Base-by-base conservation (phyloP, 352 stramenopile species). In the Thraustochytrium sp. region DNA sequence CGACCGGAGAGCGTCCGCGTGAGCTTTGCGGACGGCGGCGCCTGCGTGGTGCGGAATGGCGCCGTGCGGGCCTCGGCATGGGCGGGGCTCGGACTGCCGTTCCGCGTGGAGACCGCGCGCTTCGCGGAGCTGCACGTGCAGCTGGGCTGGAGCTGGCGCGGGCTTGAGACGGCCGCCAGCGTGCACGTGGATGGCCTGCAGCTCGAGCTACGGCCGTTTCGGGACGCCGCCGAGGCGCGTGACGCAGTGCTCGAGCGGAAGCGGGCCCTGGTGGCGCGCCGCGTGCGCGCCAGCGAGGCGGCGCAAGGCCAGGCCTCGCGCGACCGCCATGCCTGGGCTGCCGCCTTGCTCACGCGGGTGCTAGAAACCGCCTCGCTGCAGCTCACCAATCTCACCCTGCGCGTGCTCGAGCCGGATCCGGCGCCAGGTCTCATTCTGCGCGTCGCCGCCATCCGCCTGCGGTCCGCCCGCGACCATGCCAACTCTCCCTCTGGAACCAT, bases 111-210 rank as follows among this genome's bases (percentile, higher is more conserved):
- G 34, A 62, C n/a, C 34, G 65, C 65, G 23, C 13, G 26, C 11
- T 62, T 77, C 37, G 65, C 40, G 65, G 65, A 77, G 42, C 65
- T 77, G 18, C 49, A n/a, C 49, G 64, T 77, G 29, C 23, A 31
- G 13, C 16, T 77, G 18, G 65, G 49, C 42, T 77, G 65, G 65
- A 77, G 65, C 49, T 77, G 65, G 65, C 29, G 42, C 40, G 49
- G 49, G 11, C 34, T 77, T 2, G 49, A 55, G 49, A 62, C 65
- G 31, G 26, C 13, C 18, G 65, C 65, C 13, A 62, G 42, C 34
- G 21, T 77, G 0, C 49, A 62, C 49, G 65, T 77, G 13, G 42
- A 62, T 75, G 40, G 65, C 42, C 42, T 77, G 0, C 8, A 68
- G 16, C 11, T 77, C 29, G 49, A 38, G 0, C 26, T 61, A 31